Conservation (phyloP, 441 rosid genomes). For the Melastoma candidum region DNA sequence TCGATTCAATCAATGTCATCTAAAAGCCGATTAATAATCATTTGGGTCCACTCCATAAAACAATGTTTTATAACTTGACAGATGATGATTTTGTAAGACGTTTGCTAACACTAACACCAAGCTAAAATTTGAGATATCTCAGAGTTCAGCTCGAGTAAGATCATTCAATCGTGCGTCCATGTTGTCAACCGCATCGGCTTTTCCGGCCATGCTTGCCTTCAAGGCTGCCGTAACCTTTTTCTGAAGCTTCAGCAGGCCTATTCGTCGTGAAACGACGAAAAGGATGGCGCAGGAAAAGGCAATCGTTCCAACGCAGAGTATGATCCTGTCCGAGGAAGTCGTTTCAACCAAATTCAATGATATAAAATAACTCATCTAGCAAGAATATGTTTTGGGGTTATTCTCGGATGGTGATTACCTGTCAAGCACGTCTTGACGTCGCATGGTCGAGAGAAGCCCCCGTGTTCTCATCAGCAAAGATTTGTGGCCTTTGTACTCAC, state of each 20-base stretch:
- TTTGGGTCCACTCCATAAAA: too few species aligned
- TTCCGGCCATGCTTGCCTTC: slow-evolving; percentile 57
- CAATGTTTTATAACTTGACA: too few species aligned
- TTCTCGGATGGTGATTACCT: slow-evolving; percentile 25
- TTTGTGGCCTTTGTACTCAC: slow-evolving; percentile 89
- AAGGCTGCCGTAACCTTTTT: slow-evolving; percentile 67
- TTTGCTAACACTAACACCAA: too few species aligned
- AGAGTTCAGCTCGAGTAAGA: slow-evolving; percentile 68
- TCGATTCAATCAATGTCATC: too few species aligned
- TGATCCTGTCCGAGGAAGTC: slow-evolving; percentile 35
- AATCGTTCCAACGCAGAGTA: slow-evolving; percentile 49
- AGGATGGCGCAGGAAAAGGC: slow-evolving; percentile 65
- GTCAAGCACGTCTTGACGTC: slow-evolving; percentile 81
- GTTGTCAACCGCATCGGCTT: slow-evolving; percentile 33
- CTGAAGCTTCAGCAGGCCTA: slow-evolving; percentile 64
- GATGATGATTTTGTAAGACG: too few species aligned
- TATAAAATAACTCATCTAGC: slow-evolving; percentile 11
- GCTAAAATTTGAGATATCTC: slow-evolving; percentile 5
- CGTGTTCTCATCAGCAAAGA: slow-evolving; percentile 71
- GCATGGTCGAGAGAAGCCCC: slow-evolving; percentile 89
- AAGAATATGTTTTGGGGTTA: background rate
- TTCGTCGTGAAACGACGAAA: slow-evolving; percentile 77
- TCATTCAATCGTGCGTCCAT: slow-evolving; percentile 27
- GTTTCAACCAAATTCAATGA: background rate
- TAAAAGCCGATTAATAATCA: too few species aligned